Base-by-base conservation (phyloP, 306 rosid species). In the Ammopiptanthus mongolicus region DNA sequence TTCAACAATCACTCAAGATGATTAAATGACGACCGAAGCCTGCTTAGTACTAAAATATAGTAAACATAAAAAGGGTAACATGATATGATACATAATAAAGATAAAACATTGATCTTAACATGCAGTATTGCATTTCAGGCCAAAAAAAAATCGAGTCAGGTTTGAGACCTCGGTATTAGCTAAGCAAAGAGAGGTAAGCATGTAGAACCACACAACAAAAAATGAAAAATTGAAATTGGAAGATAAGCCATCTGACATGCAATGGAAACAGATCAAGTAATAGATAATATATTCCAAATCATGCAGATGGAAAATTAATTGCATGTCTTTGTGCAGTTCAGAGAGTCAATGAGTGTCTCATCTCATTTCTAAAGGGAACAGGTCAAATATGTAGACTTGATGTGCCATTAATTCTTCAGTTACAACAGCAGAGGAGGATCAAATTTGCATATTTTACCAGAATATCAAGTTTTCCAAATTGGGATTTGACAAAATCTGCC, bases 391-490 rank as follows among this genome's bases (percentile, higher is more conserved):
- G 23, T 22, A 19, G 5, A 48, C 15, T 71, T 21, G 5, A 42
- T 23, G 22, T 60, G 11, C 22, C n/a, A n/a, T n/a, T n/a, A n/a
- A n/a, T n/a, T 14, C 6, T n/a, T n/a, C 1, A 48, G 2, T 48
- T 48, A 5, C 1, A n/a, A 3, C 15, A 25, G 14, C 17, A 4
- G 12, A 8, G 31, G n/a, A 25, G 1, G 1, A 11, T 6, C 39
- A 60, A 2, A 31, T 14, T 13, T 14, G 6, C 1, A n/a, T 3
- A 3, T 65, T 22, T 65, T 65, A 65, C 74, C 74, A 69, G 18
- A 31, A 69, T 31, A 33, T 69, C 74, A 69, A 69, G 74, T 47
- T 69, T 51, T 6, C 74, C 47, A 19, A 69, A 69, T 21, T 51
- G 29, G 46, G 62, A 48, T 31, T 33, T 31, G 48, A 69, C 3